Base-by-base conservation (phyloP, 78 protist species). In the slime mould (Dictyostelium discoideum) region DNA sequence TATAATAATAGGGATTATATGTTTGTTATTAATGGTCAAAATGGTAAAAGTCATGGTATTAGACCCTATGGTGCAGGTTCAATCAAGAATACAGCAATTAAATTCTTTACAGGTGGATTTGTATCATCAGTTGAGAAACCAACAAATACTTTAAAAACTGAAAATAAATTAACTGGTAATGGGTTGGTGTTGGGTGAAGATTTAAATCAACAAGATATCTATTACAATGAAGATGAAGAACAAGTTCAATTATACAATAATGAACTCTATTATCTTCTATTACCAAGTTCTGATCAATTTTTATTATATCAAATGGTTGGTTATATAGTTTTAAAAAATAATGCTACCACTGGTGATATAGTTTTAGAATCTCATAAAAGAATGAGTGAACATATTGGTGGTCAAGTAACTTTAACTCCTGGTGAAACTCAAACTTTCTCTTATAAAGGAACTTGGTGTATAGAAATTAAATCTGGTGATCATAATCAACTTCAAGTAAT, bases 1-100 rank as follows among this genome's bases (percentile, higher is more conserved):
- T 84, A 76, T 84, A 63, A 83, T 18, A 74, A 74, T 40, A 37
- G 48, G 9, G 42, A 83, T 24, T 92, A 92, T 60, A 44, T 22
- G 29, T 92, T 83, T 60, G 29, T 92, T 11, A 76, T 92, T 37
- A 92, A 92, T 84, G 95, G 95, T n/a, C 95, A 92, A 76, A 92
- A 57, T 76, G 95, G 89, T 40, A 73, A 54, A 13, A 9, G 42
- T 29, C 83, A 63, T 76, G 88, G 88, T 18, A 39, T 42, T 37
- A 83, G 95, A 73, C 95, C 95, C 5, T 92, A 83, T 42, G 95
- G 95, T 46, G 73, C 77, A 7, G 95, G 95, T 26, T 85, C 92
- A 20, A 76, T 92, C 7, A 83, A 83, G 24, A 83, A 57, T 24
- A 92, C 87, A n/a, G 92, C 89, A 11, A 84, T 84, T 3, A 92